Base-by-base conservation (phyloP, 1,139 yeast species). In the Scheffersomyces titani region DNA sequence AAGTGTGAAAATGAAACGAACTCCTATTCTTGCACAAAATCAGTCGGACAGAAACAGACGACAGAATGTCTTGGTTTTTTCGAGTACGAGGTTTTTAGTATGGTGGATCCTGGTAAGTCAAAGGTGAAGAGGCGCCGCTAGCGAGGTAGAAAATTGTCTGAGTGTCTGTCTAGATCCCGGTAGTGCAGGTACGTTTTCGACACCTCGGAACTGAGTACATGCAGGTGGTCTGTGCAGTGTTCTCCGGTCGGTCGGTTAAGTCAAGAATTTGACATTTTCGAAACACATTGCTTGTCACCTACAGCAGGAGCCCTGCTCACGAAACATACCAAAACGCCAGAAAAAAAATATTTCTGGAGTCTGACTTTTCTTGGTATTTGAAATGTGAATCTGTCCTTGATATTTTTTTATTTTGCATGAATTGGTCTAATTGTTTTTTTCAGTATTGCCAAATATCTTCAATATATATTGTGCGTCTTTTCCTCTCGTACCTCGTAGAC, bases 211-310 rank as follows among this genome's bases (percentile, higher is more conserved):
- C 16, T 30, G 40, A 11, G 40, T 30, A 30, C n/a, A n/a, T 2
- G 40, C 13, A 30, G 40, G 40, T 16, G 13, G 16, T 30, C 13
- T 30, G 40, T 30, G 40, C 40, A 30, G 40, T 30, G 40, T 30
- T 30, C n/a, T 13, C 49, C 22, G 22, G 24, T 46, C 49, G 49
- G 49, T 46, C 22, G 24, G 49, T 46, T 46, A 46, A 46, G 49
- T 46, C 49, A 46, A 46, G 49, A 46, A 46, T 46, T 46, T 46
- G 49, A 46, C 49, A 46, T 46, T 46, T 46, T 46, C 49, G 49
- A 46, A 19, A 19, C 20, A 46, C 48, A 46, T 19, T 19, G 13
- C 49, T 46, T 46, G 24, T 46, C 24, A 46, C 48, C 21, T 24
- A 24, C 30, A 7, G 40, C 40, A 30, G 49, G 24, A 20, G 24